phyloP scores from a whole-genome alignment of 2,329 filamentous ascomycete species.

The Mycogone perniciosa region DNA sequence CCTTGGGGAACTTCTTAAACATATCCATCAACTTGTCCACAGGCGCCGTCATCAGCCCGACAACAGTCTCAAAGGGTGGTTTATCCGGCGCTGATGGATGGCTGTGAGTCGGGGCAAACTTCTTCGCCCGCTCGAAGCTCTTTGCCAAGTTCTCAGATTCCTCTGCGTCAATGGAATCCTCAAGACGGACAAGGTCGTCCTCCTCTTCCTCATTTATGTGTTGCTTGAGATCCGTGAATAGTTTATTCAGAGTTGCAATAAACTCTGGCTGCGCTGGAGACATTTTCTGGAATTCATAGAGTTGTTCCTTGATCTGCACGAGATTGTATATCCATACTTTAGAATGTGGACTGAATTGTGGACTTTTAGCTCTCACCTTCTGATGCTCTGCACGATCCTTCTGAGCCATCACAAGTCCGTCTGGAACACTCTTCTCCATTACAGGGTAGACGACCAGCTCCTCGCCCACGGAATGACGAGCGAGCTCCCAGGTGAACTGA shows the following conservation, averaged over 20 bases:
- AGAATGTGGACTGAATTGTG: not conserved
- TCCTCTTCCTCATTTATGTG: slow-evolving; percentile 7
- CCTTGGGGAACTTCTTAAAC: slow-evolving; percentile 42
- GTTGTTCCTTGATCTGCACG: slow-evolving; percentile 1
- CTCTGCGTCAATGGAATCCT: slow-evolving; percentile 28
- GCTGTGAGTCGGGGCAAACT: slow-evolving; percentile 40
- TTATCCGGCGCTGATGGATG: slow-evolving; percentile 40
- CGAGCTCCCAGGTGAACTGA: slow-evolving; percentile 42
- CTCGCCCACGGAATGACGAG: slow-evolving; percentile 40
- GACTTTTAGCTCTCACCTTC: slow-evolving; percentile 22
- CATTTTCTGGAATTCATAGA: slow-evolving; percentile 3
- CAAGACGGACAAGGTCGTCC: slow-evolving; percentile 15
- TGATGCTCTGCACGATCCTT: slow-evolving; percentile 43
- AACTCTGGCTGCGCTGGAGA: slow-evolving; percentile 1
- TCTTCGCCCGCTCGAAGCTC: slow-evolving; percentile 44
- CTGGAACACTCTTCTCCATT: slow-evolving; percentile 39
- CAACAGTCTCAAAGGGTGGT: slow-evolving; percentile 47
- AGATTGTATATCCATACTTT: not conserved
- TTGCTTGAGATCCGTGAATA: not conserved
- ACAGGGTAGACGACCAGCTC: slow-evolving; percentile 48
- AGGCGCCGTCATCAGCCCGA: slow-evolving; percentile 44
- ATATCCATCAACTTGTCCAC: slow-evolving; percentile 47
- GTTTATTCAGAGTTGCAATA: not conserved
- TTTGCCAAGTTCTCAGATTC: slow-evolving; percentile 30
- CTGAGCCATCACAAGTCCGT: slow-evolving; percentile 38